These are phyloP conservation scores for Fusarium avenaceum DNA, from an alignment of 2,329 filamentous ascomycete genomes.

Conservation along the genomic window DNA sequence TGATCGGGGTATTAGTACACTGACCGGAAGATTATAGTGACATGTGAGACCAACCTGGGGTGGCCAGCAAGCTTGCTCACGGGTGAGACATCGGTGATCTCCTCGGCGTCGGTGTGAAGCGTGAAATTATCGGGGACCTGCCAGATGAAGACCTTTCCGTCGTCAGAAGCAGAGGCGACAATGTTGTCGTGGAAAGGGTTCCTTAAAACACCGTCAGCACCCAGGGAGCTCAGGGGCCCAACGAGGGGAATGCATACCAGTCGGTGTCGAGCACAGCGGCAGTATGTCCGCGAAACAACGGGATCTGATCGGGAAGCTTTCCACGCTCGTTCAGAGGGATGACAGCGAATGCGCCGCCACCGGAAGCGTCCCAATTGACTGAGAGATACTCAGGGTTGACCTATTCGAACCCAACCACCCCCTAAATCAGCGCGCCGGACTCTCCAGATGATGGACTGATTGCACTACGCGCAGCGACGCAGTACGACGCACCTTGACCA, in stretches of 20 bases:
- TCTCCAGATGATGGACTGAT: constrained; percentile 32
- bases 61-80: constrained; percentile 87
- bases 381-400: constrained; percentile 96
- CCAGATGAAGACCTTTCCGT: constrained; percentile 98
- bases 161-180: constrained; percentile 93
- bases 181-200: constrained; percentile 96
- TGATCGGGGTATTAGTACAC: constrained; percentile 55
- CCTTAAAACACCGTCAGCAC: constrained; percentile 63
- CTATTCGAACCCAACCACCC: constrained; percentile 61
- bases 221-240: constrained; percentile 17
- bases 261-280: constrained; percentile 96
- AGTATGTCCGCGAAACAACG: constrained; percentile 95
- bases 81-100: constrained; percentile 84
- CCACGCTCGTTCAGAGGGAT: constrained; percentile 91
- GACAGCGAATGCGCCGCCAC: constrained; percentile 96
- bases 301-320: constrained; percentile 91
- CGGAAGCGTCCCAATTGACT: constrained; percentile 98
- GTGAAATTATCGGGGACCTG: constrained; percentile 91
- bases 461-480: constrained; percentile 50
- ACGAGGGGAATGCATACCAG: constrained; percentile 72
- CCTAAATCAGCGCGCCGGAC: constrained; percentile 46
- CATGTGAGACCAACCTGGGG: constrained; percentile 72
- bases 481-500: constrained; percentile 96
- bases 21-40: not conserved
- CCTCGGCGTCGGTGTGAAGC: constrained; percentile 85